phyloP scores from a whole-genome alignment of 495 filamentous ascomycete species.

The Cercophora scortea region DNA sequence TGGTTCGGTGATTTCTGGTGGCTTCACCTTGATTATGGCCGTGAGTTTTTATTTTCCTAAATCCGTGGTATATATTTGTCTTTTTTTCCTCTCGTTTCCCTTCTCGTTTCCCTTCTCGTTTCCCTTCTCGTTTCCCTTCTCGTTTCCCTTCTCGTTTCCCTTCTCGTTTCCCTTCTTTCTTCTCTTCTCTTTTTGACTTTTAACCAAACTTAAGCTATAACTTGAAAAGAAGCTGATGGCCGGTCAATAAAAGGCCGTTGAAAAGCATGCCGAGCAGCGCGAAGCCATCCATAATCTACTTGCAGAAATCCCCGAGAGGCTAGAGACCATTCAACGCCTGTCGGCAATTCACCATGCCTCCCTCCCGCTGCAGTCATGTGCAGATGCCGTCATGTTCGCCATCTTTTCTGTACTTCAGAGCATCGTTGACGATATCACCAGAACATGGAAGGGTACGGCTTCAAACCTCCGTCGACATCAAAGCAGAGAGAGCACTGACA shows the following conservation, averaged over 20 bases:
- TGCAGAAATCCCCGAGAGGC: conserved; percentile 7
- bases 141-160: too few relatives aligned
- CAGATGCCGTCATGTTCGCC: conserved; percentile 7
- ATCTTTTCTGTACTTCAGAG: conserved; percentile 10
- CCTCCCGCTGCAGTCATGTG: neutral
- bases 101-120: neutral
- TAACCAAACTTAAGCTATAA: neutral
- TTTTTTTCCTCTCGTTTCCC: neutral
- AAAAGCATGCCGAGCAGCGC: conserved; percentile 6
- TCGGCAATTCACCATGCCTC: conserved; percentile 1
- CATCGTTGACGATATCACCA: conserved; percentile 10
- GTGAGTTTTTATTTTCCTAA: neutral
- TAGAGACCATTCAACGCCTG: conserved; percentile 5
- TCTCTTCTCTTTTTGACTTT: neutral
- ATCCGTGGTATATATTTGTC: neutral
- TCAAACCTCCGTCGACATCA: neutral
- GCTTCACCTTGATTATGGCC: conserved; percentile 9
- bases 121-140: neutral
- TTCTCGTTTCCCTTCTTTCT: neutral
- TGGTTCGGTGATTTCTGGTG: conserved; percentile 13
- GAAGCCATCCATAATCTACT: conserved; percentile 5
- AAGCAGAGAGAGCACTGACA: neutral
- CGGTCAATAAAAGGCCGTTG: conserved; percentile 2
- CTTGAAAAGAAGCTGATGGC: neutral
- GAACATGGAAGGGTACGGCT: conserved; percentile 1